phyloP scores from a whole-genome alignment of 1,284 basidiomycete species.

The Rhodotorula mucilaginosa region DNA sequence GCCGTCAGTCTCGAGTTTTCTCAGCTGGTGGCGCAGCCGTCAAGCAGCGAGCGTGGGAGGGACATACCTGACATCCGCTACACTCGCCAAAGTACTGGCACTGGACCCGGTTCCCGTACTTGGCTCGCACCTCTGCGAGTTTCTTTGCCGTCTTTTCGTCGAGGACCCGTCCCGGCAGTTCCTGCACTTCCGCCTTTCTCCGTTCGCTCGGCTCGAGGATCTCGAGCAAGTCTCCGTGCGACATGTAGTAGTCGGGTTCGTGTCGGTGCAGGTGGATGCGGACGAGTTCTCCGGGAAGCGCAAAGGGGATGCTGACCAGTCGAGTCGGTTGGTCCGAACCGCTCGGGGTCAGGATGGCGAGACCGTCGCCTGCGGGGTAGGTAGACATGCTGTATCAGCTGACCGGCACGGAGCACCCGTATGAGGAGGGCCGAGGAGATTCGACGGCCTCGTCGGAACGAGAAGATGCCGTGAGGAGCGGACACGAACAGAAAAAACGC shows the following conservation, averaged over 20 bases:
- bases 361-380: slow-evolving; percentile 60
- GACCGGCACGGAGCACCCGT: slow-evolving; percentile 28
- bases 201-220: slow-evolving; percentile 56
- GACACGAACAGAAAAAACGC: slow-evolving; percentile 32
- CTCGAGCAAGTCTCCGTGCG: slow-evolving; percentile 70
- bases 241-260: slow-evolving; percentile 59
- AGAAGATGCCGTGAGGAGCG: no score
- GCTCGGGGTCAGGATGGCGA: slow-evolving; percentile 58
- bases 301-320: slow-evolving; percentile 77
- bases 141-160: slow-evolving; percentile 14
- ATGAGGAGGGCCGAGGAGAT: slow-evolving; percentile 27
- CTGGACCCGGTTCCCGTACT: slow-evolving; percentile 53
- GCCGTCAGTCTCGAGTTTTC: slow-evolving; percentile 63
- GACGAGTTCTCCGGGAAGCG: slow-evolving; percentile 75
- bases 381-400: slow-evolving; percentile 6
- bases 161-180: slow-evolving; percentile 12
- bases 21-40: slow-evolving; percentile 48
- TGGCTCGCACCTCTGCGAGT: slow-evolving; percentile 21
- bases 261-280: slow-evolving; percentile 65
- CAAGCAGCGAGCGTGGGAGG: no score
- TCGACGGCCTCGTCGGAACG: slow-evolving; percentile 16
- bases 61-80: slow-evolving; percentile 47
- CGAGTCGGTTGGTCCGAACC: slow-evolving; percentile 58
- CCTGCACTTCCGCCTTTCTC: slow-evolving; percentile 13
- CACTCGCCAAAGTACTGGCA: slow-evolving; percentile 87